These are phyloP conservation scores for Cadophora gregata DNA, from an alignment of 2,329 filamentous ascomycete species.

Conservation along the genomic window DNA sequence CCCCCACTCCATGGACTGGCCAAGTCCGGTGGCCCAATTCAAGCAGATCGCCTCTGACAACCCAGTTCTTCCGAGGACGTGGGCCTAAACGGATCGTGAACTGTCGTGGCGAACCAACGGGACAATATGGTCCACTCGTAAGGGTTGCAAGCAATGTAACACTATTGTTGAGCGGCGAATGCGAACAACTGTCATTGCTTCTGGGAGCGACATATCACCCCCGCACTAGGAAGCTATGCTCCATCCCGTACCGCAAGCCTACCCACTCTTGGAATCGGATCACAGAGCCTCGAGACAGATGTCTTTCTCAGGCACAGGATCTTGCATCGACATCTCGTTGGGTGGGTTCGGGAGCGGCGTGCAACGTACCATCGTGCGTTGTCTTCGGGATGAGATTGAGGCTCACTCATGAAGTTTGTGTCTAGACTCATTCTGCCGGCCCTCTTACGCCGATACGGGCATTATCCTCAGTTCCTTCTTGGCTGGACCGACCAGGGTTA, in stretches of 20 bases:
- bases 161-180: background rate
- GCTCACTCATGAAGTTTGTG: constrained; percentile 3
- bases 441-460: background rate
- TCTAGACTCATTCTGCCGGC: constrained; percentile 4
- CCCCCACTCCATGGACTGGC: background rate
- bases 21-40: background rate
- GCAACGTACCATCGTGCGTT: constrained; percentile 6
- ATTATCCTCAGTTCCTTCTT: background rate
- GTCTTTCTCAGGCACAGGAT: constrained; percentile 3
- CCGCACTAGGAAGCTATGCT: background rate
- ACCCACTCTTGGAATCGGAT: background rate
- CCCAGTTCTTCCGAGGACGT: background rate
- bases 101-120: background rate
- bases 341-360: background rate
- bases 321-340: background rate
- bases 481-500: background rate
- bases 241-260: constrained; percentile 4
- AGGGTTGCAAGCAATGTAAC: background rate
- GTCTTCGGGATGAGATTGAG: constrained; percentile 11
- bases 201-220: background rate
- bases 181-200: background rate
- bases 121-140: background rate
- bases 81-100: background rate
- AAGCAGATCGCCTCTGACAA: background rate
- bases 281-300: constrained; percentile 1